Evolutionary conservation across 179 eudicot species (phyloP).

Genomic region (Pouteria campechiana): DNA sequence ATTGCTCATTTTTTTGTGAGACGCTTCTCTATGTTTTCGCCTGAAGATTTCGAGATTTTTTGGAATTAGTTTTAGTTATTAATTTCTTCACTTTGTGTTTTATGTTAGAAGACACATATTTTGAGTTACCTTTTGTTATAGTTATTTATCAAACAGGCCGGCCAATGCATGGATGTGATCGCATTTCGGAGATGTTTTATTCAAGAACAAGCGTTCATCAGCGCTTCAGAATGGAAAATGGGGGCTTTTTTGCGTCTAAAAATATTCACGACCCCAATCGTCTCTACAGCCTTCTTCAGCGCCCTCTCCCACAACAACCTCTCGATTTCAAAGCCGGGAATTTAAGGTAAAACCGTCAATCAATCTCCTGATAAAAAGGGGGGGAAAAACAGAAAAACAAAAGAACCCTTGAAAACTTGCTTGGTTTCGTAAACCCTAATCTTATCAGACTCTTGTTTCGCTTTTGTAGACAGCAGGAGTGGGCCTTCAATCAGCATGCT

Average conservation of each 20-base stretch:
- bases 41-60: no score
- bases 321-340: slow-evolving; percentile 1
- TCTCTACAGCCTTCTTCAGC: neutral
- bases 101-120: no score
- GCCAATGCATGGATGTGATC: slow-evolving; percentile 8
- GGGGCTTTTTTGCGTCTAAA: slow-evolving; percentile 16
- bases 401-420: no score
- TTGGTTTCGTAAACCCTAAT: neutral
- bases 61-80: no score
- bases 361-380: no score
- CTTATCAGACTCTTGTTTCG: neutral
- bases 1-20: neutral
- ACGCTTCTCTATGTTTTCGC: neutral
- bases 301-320: slow-evolving; percentile 1
- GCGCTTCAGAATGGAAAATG: slow-evolving; percentile 21
- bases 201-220: slow-evolving; percentile 17
- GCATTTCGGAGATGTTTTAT: slow-evolving; percentile 5
- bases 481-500: slow-evolving; percentile 3
- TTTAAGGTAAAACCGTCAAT: slow-evolving; percentile 11
- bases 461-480: slow-evolving; percentile 7
- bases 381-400: no score
- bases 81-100: no score
- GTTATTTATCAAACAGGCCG: slow-evolving; percentile 13
- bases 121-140: slow-evolving; percentile 3
- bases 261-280: slow-evolving; percentile 1